These are phyloP conservation scores for Termitomyces sp. DNA, from an alignment of 1,284 basidiomycete genomes.

Conservation along the genomic window DNA sequence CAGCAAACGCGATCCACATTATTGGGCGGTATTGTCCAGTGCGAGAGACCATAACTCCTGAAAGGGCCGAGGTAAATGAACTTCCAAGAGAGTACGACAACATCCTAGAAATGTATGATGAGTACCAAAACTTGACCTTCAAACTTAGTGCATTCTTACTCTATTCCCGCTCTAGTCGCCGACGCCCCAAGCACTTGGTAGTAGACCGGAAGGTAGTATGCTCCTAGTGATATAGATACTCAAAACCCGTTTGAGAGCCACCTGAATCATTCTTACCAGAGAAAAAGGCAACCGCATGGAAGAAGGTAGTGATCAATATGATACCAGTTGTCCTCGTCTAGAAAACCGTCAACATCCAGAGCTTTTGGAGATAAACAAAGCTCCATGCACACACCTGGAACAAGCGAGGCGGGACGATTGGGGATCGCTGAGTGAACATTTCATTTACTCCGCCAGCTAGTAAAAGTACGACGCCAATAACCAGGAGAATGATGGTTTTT, in stretches of 20 bases:
- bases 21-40: conserved; percentile 59
- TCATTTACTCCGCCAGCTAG: conserved; percentile 61
- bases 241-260: conserved; percentile 1
- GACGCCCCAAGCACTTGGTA: conserved; percentile 77
- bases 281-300: conserved; percentile 71
- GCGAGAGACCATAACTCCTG: conserved; percentile 57
- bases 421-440: conserved; percentile 62
- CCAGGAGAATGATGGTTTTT: conserved; percentile 71
- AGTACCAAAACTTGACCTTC: neutral
- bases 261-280: conserved; percentile 26
- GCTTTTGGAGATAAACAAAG: neutral
- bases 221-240: conserved; percentile 30
- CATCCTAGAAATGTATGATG: conserved; percentile 43
- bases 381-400: conserved; percentile 49
- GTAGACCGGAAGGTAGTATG: conserved; percentile 74
- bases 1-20: conserved; percentile 53
- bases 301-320: conserved; percentile 55
- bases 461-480: conserved; percentile 60
- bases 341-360: neutral
- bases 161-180: conserved; percentile 70
- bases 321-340: conserved; percentile 72
- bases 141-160: conserved; percentile 33
- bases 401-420: conserved; percentile 77
- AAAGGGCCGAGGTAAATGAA: conserved; percentile 49
- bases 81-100: conserved; percentile 69